Evolutionary conservation across 2,329 filamentous ascomycete genomes (phyloP), one percentile per base, ranked within the genome.

Genomic region (Fusarium humuli): DNA sequence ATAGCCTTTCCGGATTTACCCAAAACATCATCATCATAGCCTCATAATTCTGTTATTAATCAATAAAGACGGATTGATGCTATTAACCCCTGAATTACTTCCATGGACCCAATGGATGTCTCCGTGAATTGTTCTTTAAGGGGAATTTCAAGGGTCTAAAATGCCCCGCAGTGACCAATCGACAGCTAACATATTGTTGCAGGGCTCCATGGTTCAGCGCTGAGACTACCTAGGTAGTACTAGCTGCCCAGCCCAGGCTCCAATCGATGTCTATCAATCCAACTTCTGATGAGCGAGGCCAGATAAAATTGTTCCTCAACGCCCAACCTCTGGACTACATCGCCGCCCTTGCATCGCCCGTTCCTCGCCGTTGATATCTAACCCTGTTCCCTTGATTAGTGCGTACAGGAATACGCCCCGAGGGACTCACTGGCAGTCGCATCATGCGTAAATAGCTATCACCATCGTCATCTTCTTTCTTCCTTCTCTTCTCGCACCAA

Each of bases 401-500:
- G 48, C 59, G 55, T 56, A 61, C 40, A 45, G 34, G 47, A 32
- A 46, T 32, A 61, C 23, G 18, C 37, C 44, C 37, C 37, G 46
- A 62, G 46, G 41, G 30, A 49, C 40, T 47, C 23, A 45, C 48
- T 52, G 27, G 54, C 48, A 44, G 50, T 54, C 58, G 56, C 70
- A 75, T 58, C 67, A 74, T 74, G 73, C 67, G 67, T 71, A 67
- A 54, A 64, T 75, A 75, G 71, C 63, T 53, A 49, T 49, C 49
- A 16, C 61, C 48, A 47, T 59, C 23, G 44, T 32, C 27, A 49
- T 41, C 48, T 42, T 40, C 55, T 61, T 65, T 49, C 27, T 48
- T 45, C 56, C 54, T 49, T 61, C 54, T 61, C 34, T 45, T 46
- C 52, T 60, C 40, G 34, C 54, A 67, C 23, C 48, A 27, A 53